Conservation (phyloP, 2,329 filamentous ascomycete species). For the Aspergillus terreus region DNA sequence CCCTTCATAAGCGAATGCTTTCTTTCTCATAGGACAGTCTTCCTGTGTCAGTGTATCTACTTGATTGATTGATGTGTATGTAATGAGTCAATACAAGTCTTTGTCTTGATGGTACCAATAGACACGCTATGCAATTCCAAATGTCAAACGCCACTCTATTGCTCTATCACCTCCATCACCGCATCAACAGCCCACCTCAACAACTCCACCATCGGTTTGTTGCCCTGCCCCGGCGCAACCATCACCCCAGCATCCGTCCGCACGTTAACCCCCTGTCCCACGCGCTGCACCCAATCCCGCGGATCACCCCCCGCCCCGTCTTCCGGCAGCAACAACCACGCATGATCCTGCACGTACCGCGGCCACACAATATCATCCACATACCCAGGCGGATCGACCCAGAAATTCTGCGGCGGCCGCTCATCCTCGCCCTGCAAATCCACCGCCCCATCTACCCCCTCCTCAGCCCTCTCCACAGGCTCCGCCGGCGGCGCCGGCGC, state of each 20-base stretch:
- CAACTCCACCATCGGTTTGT: conserved; percentile 59
- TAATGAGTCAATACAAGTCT: too few species aligned
- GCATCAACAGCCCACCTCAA: conserved; percentile 66
- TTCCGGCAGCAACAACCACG: conserved; percentile 70
- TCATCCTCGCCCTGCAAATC: conserved; percentile 31
- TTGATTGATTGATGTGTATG: too few species aligned
- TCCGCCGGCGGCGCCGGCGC: conserved; percentile 24
- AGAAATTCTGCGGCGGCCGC: conserved; percentile 68
- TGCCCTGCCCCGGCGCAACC: conserved; percentile 49
- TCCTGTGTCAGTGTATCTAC: too few species aligned
- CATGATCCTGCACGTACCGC: conserved; percentile 79
- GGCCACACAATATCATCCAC: conserved; percentile 96
- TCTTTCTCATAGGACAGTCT: too few species aligned
- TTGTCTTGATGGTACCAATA: too few species aligned
- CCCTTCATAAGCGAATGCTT: too few species aligned
- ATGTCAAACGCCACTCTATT: background rate
- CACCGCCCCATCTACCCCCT: conserved; percentile 7
- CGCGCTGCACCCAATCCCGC: conserved; percentile 26
- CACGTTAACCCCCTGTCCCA: conserved; percentile 32
- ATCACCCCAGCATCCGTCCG: conserved; percentile 45
- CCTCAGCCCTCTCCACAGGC: conserved; percentile 1
- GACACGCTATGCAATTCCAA: too few species aligned
- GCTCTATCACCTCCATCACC: conserved; percentile 45
- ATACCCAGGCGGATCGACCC: conserved; percentile 90
- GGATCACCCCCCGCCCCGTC: conserved; percentile 46